Evolutionary conservation across 1,284 basidiomycete species (phyloP).

Genomic region (Papiliotrema terrestris): DNA sequence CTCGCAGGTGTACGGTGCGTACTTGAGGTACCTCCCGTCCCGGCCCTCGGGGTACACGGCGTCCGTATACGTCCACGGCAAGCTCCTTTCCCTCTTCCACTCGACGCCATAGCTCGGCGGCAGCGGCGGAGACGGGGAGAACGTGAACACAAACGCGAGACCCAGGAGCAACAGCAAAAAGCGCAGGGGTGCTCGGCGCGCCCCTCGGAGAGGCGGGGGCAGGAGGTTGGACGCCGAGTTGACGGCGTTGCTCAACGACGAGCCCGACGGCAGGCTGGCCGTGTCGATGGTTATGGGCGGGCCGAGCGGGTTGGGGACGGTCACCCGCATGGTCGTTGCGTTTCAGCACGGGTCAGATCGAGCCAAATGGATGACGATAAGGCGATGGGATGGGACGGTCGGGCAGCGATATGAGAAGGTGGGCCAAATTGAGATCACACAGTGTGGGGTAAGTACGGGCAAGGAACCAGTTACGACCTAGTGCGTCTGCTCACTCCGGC

Average conservation of each 20-base stretch:
- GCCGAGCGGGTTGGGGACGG: slow-evolving; percentile 34
- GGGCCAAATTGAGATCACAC: too few species aligned
- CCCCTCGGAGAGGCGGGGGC: slow-evolving; percentile 2
- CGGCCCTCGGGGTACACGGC: slow-evolving; percentile 24
- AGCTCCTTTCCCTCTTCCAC: slow-evolving; percentile 19
- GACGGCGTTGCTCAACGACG: not conserved
- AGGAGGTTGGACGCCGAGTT: not conserved
- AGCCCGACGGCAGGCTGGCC: not conserved
- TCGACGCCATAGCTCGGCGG: slow-evolving; percentile 38
- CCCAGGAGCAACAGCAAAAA: slow-evolving; percentile 6
- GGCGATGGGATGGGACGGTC: too few species aligned
- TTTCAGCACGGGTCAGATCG: too few species aligned
- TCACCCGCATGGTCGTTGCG: slow-evolving; percentile 25
- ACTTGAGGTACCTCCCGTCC: slow-evolving; percentile 38
- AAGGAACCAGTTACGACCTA: too few species aligned
- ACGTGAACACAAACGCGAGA: slow-evolving; percentile 12
- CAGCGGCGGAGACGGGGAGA: slow-evolving; percentile 32
- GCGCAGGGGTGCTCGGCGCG: slow-evolving; percentile 2
- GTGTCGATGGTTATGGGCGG: slow-evolving; percentile 27
- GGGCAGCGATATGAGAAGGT: too few species aligned
- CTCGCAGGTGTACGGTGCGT: slow-evolving; percentile 9
- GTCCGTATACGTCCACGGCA: slow-evolving; percentile 20
- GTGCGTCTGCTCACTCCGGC: too few species aligned
- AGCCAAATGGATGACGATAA: too few species aligned
- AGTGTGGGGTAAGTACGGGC: too few species aligned